Conservation (phyloP, 2,329 filamentous ascomycete genomes). For the Penicillium sp. region DNA sequence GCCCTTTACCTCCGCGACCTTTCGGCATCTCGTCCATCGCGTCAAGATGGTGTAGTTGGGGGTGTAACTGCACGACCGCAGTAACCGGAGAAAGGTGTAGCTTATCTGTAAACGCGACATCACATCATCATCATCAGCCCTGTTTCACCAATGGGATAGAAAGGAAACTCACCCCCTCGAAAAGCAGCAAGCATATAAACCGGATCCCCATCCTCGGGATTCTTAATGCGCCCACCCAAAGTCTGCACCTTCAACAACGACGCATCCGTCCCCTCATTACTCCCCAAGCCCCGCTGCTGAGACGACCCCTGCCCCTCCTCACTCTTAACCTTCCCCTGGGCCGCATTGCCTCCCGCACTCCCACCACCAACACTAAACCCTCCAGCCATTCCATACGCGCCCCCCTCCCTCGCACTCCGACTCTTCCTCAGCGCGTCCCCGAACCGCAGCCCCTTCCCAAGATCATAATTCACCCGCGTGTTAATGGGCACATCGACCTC, state of each 20-base stretch:
- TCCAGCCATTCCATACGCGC: slow-evolving; percentile 72
- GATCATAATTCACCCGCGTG: slow-evolving; percentile 76
- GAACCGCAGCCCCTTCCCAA: slow-evolving; percentile 79
- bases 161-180: slow-evolving; percentile 66
- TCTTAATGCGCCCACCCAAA: slow-evolving; percentile 78
- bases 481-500: slow-evolving; percentile 90
- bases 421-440: slow-evolving; percentile 73
- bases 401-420: slow-evolving; percentile 60
- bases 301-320: slow-evolving; percentile 12
- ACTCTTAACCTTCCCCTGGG: slow-evolving; percentile 21
- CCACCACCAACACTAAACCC: slow-evolving; percentile 62
- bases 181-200: slow-evolving; percentile 93
- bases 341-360: neutral
- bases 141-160: neutral
- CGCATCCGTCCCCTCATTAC: slow-evolving; percentile 43
- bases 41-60: slow-evolving; percentile 92
- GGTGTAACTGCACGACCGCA: slow-evolving; percentile 84
- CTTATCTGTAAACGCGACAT: slow-evolving; percentile 62
- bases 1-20: slow-evolving; percentile 40
- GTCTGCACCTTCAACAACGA: slow-evolving; percentile 76
- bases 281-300: slow-evolving; percentile 11
- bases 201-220: slow-evolving; percentile 70
- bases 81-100: slow-evolving; percentile 84
- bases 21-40: slow-evolving; percentile 70
- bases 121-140: neutral